These are phyloP conservation scores for Euclidium syriacum DNA, from an alignment of 345 rosid species.

Conservation along the genomic window DNA sequence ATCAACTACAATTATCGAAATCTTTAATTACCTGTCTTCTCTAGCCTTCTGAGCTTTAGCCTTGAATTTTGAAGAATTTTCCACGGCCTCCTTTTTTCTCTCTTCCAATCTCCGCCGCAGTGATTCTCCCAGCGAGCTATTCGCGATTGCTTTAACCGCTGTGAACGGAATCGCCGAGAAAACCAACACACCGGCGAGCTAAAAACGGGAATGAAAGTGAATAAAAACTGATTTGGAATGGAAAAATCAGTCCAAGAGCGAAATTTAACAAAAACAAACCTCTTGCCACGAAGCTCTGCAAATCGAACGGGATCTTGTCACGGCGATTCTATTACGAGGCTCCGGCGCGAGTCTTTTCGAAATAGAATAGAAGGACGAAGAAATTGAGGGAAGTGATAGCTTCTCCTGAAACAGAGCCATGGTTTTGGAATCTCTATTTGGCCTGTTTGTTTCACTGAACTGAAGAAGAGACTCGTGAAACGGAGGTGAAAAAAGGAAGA, in stretches of 20 bases:
- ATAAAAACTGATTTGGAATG: not conserved
- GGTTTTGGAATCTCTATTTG: not conserved
- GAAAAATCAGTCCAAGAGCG: not conserved
- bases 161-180: constrained; percentile 92
- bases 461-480: not conserved
- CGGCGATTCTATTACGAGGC: constrained; percentile 4
- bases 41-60: constrained; percentile 64
- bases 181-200: constrained; percentile 87
- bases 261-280: constrained; percentile 29
- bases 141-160: constrained; percentile 89
- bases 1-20: no score
- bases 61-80: constrained; percentile 49
- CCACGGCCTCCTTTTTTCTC: constrained; percentile 60
- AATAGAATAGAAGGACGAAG: constrained; percentile 30
- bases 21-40: constrained; percentile 50
- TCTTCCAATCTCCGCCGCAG: constrained; percentile 59
- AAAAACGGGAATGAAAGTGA: constrained; percentile 36
- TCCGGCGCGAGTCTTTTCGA: not conserved
- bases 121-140: constrained; percentile 74
- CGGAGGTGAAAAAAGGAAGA: not conserved
- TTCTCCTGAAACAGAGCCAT: constrained; percentile 37
- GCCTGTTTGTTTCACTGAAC: not conserved
- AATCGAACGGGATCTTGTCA: constrained; percentile 25
- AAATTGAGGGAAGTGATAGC: constrained; percentile 22
- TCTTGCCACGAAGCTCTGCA: constrained; percentile 92